Conservation (phyloP, 306 rosid genomes). For the Rosa lucieae region DNA sequence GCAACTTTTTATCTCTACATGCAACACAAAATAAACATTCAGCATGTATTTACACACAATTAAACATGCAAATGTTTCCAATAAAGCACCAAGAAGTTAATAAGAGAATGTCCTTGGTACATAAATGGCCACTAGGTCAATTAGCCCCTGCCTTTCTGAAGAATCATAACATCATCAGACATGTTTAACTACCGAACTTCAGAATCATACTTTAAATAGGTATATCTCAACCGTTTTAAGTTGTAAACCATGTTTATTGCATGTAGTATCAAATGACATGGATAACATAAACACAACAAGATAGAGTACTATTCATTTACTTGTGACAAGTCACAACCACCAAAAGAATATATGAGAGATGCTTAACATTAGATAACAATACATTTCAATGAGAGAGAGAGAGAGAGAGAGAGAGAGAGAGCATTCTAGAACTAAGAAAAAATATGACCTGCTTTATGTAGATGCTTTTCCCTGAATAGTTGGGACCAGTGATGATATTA, state of each 20-base stretch:
- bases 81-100: background rate
- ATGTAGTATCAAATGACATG: background rate
- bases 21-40: background rate
- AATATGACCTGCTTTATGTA: slow-evolving; percentile 86
- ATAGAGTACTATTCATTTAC: background rate
- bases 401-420: background rate
- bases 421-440: background rate
- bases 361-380: background rate
- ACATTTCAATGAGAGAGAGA: background rate
- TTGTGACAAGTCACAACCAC: background rate
- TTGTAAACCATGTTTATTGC: background rate
- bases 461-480: slow-evolving; percentile 96
- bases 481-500: slow-evolving; percentile 90
- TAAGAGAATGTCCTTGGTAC: background rate
- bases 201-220: background rate
- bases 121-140: background rate
- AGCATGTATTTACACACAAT: background rate
- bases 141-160: background rate
- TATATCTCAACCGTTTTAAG: background rate
- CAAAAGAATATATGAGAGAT: background rate
- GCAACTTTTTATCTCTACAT: background rate
- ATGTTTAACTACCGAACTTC: background rate
- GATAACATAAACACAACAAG: background rate
- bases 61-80: background rate
- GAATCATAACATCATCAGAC: background rate